Conservation (phyloP, 73 alveolate species). For the Paramecium primaurelia region DNA sequence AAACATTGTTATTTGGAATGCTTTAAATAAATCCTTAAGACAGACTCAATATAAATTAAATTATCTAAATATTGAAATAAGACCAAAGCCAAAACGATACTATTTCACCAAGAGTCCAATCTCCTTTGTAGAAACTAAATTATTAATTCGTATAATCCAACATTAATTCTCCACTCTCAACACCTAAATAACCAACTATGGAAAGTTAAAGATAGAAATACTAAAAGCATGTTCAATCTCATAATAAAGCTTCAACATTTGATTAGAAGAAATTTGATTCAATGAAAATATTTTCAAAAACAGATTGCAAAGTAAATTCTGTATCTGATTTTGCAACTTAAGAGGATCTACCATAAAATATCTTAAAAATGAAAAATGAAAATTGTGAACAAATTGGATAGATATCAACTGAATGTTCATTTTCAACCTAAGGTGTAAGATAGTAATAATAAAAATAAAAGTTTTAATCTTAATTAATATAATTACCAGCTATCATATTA, state of each 20-base stretch:
- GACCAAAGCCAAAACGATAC: not conserved
- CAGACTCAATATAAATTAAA: not conserved
- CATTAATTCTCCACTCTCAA: not conserved
- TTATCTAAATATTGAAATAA: not conserved
- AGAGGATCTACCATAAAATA: not conserved
- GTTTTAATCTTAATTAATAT: not conserved
- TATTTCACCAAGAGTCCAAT: not conserved
- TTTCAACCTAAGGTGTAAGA: not conserved
- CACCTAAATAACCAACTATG: not conserved
- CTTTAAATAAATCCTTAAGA: not conserved
- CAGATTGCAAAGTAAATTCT: not conserved
- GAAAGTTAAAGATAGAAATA: not conserved
- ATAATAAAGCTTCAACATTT: not conserved
- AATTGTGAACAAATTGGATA: not conserved
- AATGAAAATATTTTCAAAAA: not conserved
- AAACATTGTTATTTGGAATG: not conserved
- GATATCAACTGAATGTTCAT: slow-evolving; percentile 7
- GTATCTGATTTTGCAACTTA: not conserved
- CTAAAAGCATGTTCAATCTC: not conserved
- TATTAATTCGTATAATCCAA: not conserved
- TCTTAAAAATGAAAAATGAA: not conserved
- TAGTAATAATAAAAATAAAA: not conserved
- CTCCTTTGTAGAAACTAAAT: not conserved
- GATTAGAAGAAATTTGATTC: not conserved
- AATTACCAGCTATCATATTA: not conserved